Base-by-base conservation (phyloP, 768 basidiomycete genomes). In the Coprinopsis cinerea region DNA sequence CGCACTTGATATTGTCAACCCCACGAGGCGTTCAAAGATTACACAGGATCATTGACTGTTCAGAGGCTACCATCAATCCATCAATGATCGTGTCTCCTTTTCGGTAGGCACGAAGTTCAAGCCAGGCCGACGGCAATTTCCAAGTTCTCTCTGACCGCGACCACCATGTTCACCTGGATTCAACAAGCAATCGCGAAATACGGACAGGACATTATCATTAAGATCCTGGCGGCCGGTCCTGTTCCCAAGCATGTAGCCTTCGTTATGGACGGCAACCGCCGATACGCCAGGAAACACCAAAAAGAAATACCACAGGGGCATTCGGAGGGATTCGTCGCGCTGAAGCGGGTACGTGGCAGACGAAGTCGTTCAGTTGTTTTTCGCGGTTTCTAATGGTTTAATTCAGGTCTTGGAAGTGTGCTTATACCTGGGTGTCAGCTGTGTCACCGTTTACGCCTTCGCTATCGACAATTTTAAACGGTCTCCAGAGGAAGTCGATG, bases 391-490 rank as follows among this genome's bases (percentile, higher is more conserved):
- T 9, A n/a, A n/a, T n/a, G n/a, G n/a, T n/a, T n/a, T n/a, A n/a
- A n/a, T n/a, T 11, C 55, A 97, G 94, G 75, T 91, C 48, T 70
- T 98, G 15, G 90, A 93, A 63, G 74, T 93, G 24, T 94, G 94
- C 58, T 69, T 95, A 18, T 72, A 77, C 1, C 75, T 99, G n/a
- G 70, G 81, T 11, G 76, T 99, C 42, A 76, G 71, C 52, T 92
- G 87, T 52, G 92, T 98, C 22, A 85, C 91, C 1, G 89, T 86
- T n/a, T 99, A 95, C 58, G 92, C 92, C n/a, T 99, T 99, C 67
- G 81, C 93, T 1, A 92, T 98, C 53, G 95, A 98, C 59, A 99
- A 98, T 68, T 98, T 98, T 70, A 89, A 89, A 53, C 79, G 96
- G 18, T 77, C 86, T 0, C 71, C 78, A 47, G 84, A 85, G 3